phyloP scores from a whole-genome alignment of 768 basidiomycete species.

The Pulveroboletus sp. region DNA sequence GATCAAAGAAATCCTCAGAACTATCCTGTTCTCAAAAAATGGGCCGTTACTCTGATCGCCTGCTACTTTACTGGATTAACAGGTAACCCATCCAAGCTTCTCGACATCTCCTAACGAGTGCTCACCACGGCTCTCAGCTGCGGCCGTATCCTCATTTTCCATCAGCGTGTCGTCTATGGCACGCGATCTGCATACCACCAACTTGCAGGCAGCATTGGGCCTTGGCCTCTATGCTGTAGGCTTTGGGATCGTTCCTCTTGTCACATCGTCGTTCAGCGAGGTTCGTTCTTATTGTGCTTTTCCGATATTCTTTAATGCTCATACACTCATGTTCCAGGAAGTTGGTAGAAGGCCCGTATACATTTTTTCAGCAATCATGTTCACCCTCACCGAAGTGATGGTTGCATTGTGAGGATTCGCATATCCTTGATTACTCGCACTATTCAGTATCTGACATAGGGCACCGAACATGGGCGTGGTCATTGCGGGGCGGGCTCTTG shows the following conservation, averaged over 20 bases:
- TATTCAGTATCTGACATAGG: conserved; percentile 17
- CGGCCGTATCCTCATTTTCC: conserved; percentile 48
- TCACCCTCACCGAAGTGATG: conserved; percentile 49
- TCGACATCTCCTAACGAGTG: neutral
- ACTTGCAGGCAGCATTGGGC: conserved; percentile 44
- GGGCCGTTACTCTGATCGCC: conserved; percentile 34
- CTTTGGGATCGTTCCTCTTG: conserved; percentile 57
- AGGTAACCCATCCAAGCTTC: conserved; percentile 3
- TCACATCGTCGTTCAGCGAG: conserved; percentile 68
- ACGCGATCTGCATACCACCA: conserved; percentile 39
- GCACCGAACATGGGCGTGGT: conserved; percentile 52
- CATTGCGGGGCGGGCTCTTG: conserved; percentile 55
- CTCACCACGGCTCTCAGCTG: conserved; percentile 35
- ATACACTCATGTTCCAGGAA: conserved; percentile 42
- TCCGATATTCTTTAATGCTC: neutral
- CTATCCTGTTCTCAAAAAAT: conserved; percentile 39
- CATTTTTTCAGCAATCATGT: conserved; percentile 47
- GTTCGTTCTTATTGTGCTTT: conserved; percentile 2
- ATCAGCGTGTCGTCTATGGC: conserved; percentile 57
- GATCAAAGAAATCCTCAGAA: conserved; percentile 40
- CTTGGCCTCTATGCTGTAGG: conserved; percentile 55
- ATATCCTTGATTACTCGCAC: neutral
- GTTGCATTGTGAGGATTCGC: conserved; percentile 26
- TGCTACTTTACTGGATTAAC: conserved; percentile 26
- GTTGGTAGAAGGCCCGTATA: conserved; percentile 65